A percentile compares a stretch with the other conserved stretches of the same genome.
phyloP scores from a whole-genome alignment of 192 early-diverging fungal species.

The Podochytrium sp. region DNA sequence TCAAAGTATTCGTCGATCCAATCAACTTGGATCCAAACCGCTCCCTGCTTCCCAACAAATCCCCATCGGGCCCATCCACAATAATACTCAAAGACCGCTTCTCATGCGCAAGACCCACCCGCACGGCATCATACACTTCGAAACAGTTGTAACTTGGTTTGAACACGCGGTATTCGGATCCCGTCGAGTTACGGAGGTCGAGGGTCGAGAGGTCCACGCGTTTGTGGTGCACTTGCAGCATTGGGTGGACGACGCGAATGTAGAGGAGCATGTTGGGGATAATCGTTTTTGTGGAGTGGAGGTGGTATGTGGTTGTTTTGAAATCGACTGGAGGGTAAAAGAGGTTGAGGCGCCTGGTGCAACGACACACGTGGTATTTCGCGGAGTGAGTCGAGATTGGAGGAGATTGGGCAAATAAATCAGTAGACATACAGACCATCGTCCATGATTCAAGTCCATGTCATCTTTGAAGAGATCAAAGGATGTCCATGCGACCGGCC shows the following conservation, averaged over 20 bases:
- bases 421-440: neutral
- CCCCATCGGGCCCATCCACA: neutral
- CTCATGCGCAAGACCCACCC: neutral
- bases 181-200: neutral
- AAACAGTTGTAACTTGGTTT: conserved; percentile 7
- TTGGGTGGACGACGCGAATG: conserved; percentile 8
- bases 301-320: conserved; percentile 1
- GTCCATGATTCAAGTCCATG: conserved; percentile 4
- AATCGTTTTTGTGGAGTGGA: neutral
- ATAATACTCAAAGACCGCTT: neutral
- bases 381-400: too few species aligned
- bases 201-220: neutral
- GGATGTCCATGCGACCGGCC: conserved; percentile 21
- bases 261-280: conserved; percentile 21
- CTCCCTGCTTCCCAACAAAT: neutral
- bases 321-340: conserved; percentile 24
- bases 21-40: conserved; percentile 1
- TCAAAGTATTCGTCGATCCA: neutral
- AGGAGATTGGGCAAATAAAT: neutral
- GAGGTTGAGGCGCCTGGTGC: conserved; percentile 5
- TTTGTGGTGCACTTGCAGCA: conserved; percentile 3
- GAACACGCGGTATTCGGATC: neutral
- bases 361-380: neutral
- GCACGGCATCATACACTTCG: neutral
- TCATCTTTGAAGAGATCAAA: conserved; percentile 19